Evolutionary conservation across 2,329 filamentous ascomycete genomes (phyloP).

Genomic region (Grosmannia penicillata): DNA sequence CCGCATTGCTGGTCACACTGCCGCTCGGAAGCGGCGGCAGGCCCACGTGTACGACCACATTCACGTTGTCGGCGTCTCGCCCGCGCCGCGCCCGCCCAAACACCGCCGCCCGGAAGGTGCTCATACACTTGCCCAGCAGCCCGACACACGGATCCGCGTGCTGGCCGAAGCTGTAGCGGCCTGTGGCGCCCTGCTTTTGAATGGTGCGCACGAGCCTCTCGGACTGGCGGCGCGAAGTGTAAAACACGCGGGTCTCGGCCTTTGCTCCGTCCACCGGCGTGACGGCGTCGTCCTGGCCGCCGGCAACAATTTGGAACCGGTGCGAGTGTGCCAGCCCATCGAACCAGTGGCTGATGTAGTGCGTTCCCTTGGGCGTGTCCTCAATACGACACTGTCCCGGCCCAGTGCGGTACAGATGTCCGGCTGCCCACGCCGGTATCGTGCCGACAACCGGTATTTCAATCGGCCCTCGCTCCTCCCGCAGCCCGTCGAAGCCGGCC

Average conservation of each 20-base stretch:
- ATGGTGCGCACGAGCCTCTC: conserved; percentile 48
- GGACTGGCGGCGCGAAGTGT: conserved; percentile 56
- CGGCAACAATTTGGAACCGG: conserved; percentile 52
- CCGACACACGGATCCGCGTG: conserved; percentile 60
- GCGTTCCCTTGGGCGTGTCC: conserved; percentile 41
- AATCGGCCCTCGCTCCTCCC: conserved; percentile 51
- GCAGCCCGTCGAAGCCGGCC: conserved; percentile 42
- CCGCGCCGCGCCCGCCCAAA: conserved; percentile 4
- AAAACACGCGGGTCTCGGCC: conserved; percentile 34
- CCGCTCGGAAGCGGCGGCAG: conserved; percentile 40
- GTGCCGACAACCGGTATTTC: conserved; percentile 46
- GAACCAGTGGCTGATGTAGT: conserved; percentile 62
- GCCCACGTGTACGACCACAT: conserved; percentile 51
- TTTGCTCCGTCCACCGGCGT: neutral
- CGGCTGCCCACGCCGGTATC: conserved; percentile 59
- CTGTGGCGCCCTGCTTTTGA: conserved; percentile 40
- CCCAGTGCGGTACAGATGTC: conserved; percentile 59
- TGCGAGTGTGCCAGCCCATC: conserved; percentile 61
- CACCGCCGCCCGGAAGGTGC: conserved; percentile 29
- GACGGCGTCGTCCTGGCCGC: neutral
- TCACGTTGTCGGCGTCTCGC: conserved; percentile 34
- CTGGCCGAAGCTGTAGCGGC: conserved; percentile 52
- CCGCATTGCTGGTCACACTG: too few relatives aligned
- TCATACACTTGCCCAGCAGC: conserved; percentile 57
- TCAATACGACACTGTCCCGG: conserved; percentile 51